Percentiles rank a stretch among this genome's conserved stretches.
phyloP scores from a whole-genome alignment of 306 rosid genomes.

The Begonia peltatifolia region DNA sequence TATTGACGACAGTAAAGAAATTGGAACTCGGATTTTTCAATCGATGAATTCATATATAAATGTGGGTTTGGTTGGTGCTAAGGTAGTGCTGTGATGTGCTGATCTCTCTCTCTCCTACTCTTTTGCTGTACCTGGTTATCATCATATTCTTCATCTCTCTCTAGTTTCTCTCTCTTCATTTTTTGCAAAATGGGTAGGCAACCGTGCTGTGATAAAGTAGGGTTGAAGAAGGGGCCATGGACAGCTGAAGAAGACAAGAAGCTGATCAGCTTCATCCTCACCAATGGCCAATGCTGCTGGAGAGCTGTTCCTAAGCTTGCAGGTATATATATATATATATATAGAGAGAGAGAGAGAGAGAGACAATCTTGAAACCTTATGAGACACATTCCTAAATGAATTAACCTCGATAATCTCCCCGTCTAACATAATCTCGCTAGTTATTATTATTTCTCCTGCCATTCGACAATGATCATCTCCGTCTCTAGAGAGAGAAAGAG shows the following conservation, averaged over 20 bases:
- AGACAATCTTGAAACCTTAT: background rate
- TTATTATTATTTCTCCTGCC: no score
- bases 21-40: no score
- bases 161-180: background rate
- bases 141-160: background rate
- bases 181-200: constrained; percentile 66
- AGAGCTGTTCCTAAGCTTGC: constrained; percentile 89
- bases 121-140: background rate
- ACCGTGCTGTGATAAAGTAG: constrained; percentile 97
- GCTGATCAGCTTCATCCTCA: constrained; percentile 74
- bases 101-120: background rate
- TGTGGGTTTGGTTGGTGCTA: background rate
- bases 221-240: constrained; percentile 54
- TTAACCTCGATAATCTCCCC: no score
- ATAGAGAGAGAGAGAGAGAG: background rate
- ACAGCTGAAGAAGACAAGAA: constrained; percentile 84
- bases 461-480: background rate
- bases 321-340: no score
- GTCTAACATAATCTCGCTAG: no score
- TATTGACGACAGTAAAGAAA: background rate
- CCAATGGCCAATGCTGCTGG: constrained; percentile 95
- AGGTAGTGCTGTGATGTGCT: background rate
- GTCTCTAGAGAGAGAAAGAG: background rate
- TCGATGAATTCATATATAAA: background rate
- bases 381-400: no score